Percentiles rank a stretch among this genome's conserved stretches.
phyloP scores from a whole-genome alignment of 768 basidiomycete genomes.

The Grammothele lineata region DNA sequence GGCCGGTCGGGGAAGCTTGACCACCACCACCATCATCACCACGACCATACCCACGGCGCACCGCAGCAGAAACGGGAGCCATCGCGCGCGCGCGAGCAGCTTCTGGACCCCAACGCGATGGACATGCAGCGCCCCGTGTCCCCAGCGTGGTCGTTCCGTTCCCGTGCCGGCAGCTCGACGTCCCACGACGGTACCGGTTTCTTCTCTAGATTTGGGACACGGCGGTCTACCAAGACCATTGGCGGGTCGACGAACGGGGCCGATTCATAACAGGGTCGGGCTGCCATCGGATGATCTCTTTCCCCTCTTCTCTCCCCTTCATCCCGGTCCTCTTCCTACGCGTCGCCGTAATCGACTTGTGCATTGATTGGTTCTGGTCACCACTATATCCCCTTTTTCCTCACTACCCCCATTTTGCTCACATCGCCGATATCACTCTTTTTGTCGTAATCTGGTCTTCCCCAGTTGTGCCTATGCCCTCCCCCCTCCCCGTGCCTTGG shows the following conservation, averaged over 20 bases:
- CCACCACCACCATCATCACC: slow-evolving; percentile 58
- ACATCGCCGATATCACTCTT: slow-evolving; percentile 14
- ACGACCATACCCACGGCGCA: slow-evolving; percentile 34
- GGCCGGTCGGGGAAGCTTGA: slow-evolving; percentile 54
- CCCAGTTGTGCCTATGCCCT: slow-evolving; percentile 4
- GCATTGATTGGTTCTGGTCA: not conserved
- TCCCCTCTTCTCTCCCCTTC: not conserved
- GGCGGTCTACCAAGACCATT: slow-evolving; percentile 45
- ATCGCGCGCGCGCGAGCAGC: slow-evolving; percentile 40
- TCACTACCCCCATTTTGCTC: not conserved
- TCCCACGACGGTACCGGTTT: slow-evolving; percentile 63
- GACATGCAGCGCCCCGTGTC: slow-evolving; percentile 62
- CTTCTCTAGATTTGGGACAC: slow-evolving; percentile 76
- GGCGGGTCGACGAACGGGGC: slow-evolving; percentile 8
- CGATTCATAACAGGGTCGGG: slow-evolving; percentile 14
- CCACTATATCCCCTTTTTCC: too few species aligned
- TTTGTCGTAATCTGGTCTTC: slow-evolving; percentile 9
- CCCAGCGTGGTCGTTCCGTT: slow-evolving; percentile 84
- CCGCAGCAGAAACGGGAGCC: slow-evolving; percentile 24
- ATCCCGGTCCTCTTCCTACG: slow-evolving; percentile 1
- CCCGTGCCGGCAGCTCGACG: slow-evolving; percentile 67
- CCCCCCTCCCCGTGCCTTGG: not conserved
- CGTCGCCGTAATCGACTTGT: slow-evolving; percentile 3
- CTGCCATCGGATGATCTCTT: not conserved
- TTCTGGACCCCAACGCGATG: slow-evolving; percentile 45